phyloP scores from a whole-genome alignment of 2,329 filamentous ascomycete species.

The Exophiala mesophila region DNA sequence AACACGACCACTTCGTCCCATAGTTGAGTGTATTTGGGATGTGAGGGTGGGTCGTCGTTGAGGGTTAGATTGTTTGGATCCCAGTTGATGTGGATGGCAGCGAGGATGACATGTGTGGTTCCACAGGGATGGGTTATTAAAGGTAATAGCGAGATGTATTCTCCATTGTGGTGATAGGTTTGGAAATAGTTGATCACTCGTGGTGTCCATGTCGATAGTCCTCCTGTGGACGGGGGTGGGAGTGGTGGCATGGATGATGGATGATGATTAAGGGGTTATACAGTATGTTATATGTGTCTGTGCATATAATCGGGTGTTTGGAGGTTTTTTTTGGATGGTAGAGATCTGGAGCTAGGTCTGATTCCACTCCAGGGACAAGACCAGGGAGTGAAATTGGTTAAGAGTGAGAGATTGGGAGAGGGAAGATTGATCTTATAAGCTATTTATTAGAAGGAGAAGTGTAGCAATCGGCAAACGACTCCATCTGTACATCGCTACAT shows the following conservation, averaged over 20 bases:
- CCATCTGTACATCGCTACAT: too few species aligned
- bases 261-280: too few species aligned
- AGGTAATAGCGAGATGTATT: conserved; percentile 57
- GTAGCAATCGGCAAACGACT: too few species aligned
- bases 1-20: conserved; percentile 74
- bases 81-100: conserved; percentile 76
- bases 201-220: conserved; percentile 25
- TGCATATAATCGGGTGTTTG: too few species aligned
- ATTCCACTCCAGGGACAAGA: too few species aligned
- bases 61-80: conserved; percentile 64
- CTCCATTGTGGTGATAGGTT: conserved; percentile 54
- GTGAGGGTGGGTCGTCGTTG: conserved; percentile 71
- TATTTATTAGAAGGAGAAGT: too few species aligned
- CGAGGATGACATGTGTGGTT: conserved; percentile 77
- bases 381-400: too few species aligned
- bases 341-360: too few species aligned
- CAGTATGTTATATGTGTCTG: too few species aligned
- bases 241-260: conserved; percentile 43
- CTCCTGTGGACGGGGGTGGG: conserved; percentile 19
- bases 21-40: conserved; percentile 63
- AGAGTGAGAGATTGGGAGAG: too few species aligned
- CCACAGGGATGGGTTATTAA: conserved; percentile 53
- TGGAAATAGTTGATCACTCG: conserved; percentile 55
- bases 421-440: too few species aligned
- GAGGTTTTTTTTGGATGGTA: too few species aligned